Percentiles rank a stretch among this genome's conserved stretches.
These are phyloP conservation scores for Mytilinidion resinicola DNA, from an alignment of 495 filamentous ascomycete genomes.

Conservation along the genomic window DNA sequence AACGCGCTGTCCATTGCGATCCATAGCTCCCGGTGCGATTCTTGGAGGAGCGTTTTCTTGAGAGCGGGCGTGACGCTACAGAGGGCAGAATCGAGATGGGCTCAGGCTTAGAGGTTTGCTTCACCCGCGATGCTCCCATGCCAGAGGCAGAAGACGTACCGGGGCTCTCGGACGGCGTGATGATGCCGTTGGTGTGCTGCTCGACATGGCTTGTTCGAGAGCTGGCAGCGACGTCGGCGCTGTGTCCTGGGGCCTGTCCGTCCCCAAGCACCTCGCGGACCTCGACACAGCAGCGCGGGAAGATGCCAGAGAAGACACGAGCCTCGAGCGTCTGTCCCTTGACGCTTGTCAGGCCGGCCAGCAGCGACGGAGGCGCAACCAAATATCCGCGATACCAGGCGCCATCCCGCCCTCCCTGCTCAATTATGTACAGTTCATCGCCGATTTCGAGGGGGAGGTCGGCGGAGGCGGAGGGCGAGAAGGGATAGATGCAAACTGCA, in stretches of 20 bases:
- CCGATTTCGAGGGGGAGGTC: conserved; percentile 96
- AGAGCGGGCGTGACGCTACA: conserved; percentile 19
- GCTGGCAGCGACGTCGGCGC: conserved; percentile 3
- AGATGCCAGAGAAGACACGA: conserved; percentile 93
- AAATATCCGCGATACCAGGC: conserved; percentile 95
- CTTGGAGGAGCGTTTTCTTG: conserved; percentile 14
- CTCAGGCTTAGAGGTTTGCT: conserved; percentile 16
- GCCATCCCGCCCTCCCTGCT: conserved; percentile 78
- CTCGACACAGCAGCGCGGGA: conserved; percentile 88
- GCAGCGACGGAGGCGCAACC: conserved; percentile 83
- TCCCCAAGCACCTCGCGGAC: conserved; percentile 47
- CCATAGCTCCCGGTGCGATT: conserved; percentile 21
- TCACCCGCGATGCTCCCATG: conserved; percentile 8
- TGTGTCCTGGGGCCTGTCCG: conserved; percentile 18
- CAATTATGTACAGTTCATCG: conserved; percentile 97
- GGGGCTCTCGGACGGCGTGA: conserved; percentile 28
- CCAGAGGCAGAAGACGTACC: conserved; percentile 15
- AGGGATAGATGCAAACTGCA: conserved; percentile 90
- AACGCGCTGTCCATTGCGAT: conserved; percentile 27
- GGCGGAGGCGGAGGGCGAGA: conserved; percentile 74
- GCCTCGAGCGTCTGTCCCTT: conserved; percentile 93
- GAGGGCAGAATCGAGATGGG: conserved; percentile 21
- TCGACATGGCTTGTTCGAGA: conserved; percentile 21
- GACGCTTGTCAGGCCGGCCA: conserved; percentile 83
- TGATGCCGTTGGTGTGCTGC: conserved; percentile 26